Base-by-base conservation (phyloP, 1,139 yeast species). In the Yamadazyma spencermartinsiae region DNA sequence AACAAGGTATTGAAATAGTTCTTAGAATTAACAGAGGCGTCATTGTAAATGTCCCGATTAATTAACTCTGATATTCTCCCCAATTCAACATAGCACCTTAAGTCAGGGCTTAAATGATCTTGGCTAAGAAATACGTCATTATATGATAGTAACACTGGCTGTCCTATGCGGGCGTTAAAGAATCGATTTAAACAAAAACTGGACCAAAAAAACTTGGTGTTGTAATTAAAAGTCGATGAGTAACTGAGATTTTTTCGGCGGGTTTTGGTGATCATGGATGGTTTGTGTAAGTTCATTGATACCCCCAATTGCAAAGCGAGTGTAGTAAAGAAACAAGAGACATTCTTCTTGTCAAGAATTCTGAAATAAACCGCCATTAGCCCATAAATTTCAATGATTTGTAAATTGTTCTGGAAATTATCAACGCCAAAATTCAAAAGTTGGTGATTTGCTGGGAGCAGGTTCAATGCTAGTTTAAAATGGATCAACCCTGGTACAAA, bases 181-280 rank as follows among this genome's bases (percentile, higher is more conserved):
- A 58, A 61, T n/a, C 65, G 46, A 38, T 61, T 61, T 20, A 60
- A 43, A 41, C 65, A 61, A 36, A 49, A 61, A 1, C 53, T 52
- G 4, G 61, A 50, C 65, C 65, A 61, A 50, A 59, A 59, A 1
- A 58, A 40, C 30, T 47, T 39, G 26, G 44, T 37, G 27, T 40
- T 46, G 36, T 32, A 38, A 33, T 39, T 43, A 20, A 33, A 35
- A 18, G 37, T 40, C 32, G 26, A 27, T 30, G 11, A 31, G 12
- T 12, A 25, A 13, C 26, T 26, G 7, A 27, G 20, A 13, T 36
- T 11, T 17, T 19, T 15, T 10, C 21, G 26, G 3, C 33, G 29
- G 5, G 42, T 27, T 29, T 45, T 48, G 4, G 40, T 37, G 10
- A 44, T 27, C 29, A 45, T 26, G 17, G 44, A 27, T 20, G 35